phyloP scores from a whole-genome alignment of 2,329 filamentous ascomycete genomes.

The Hysterium pulicare region DNA sequence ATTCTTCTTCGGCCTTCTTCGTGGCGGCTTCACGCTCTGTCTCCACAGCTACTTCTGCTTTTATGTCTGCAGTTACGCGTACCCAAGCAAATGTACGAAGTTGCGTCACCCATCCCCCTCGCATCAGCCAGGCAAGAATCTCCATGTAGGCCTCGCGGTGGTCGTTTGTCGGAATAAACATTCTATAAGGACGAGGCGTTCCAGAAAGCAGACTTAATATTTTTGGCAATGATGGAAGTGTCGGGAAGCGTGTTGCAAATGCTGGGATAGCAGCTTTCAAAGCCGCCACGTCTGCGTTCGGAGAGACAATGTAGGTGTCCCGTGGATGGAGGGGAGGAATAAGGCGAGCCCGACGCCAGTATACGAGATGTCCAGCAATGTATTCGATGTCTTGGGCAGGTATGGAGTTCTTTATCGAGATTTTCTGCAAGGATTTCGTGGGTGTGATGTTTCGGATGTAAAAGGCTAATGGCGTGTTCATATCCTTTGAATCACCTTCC shows the following conservation, averaged over 20 bases:
- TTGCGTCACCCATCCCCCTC: slow-evolving; percentile 90
- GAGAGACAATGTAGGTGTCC: slow-evolving; percentile 87
- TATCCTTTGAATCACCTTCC: slow-evolving; percentile 67
- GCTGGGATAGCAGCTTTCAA: slow-evolving; percentile 66
- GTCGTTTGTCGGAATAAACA: slow-evolving; percentile 79
- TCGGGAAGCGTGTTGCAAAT: slow-evolving; percentile 77
- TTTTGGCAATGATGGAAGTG: slow-evolving; percentile 76
- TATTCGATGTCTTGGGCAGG: slow-evolving; percentile 77
- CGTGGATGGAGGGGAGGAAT: slow-evolving; percentile 86
- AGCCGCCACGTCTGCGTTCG: slow-evolving; percentile 75
- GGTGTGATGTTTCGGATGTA: slow-evolving; percentile 59
- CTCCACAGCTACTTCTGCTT: slow-evolving; percentile 72
- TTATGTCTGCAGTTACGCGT: slow-evolving; percentile 75
- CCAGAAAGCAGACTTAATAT: slow-evolving; percentile 83
- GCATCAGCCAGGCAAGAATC: slow-evolving; percentile 89
- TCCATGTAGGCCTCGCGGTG: slow-evolving; percentile 85
- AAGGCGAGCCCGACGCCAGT: slow-evolving; percentile 89
- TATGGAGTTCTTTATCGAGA: slow-evolving; percentile 68
- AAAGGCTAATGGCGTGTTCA: slow-evolving; percentile 74
- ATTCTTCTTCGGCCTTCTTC: slow-evolving; percentile 28
- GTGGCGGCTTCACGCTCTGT: slow-evolving; percentile 50
- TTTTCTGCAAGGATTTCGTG: slow-evolving; percentile 67
- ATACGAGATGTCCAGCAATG: slow-evolving; percentile 89
- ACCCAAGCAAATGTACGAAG: slow-evolving; percentile 89
- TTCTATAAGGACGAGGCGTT: slow-evolving; percentile 76